These are phyloP conservation scores for Rhizophora apiculata DNA, from an alignment of 345 rosid species.

Conservation along the genomic window DNA sequence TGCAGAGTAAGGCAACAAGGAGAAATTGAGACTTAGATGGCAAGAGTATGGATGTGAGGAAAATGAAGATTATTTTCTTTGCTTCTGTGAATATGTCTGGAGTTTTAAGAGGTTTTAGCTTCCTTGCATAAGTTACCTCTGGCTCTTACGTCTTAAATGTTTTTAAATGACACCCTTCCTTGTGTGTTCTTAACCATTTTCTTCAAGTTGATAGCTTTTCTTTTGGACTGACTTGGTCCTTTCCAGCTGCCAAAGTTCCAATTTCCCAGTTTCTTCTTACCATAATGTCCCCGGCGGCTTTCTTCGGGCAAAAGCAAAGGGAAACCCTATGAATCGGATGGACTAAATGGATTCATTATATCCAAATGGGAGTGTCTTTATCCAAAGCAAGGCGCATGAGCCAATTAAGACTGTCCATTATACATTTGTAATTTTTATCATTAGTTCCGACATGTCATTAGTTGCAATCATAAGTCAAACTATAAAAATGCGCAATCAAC, in stretches of 20 bases:
- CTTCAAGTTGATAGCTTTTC: not conserved
- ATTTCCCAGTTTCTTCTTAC: slow-evolving; percentile 7
- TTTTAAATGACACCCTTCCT: slow-evolving; percentile 14
- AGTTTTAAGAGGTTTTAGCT: slow-evolving; percentile 18
- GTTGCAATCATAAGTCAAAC: too few relatives aligned
- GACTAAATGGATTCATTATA: not conserved
- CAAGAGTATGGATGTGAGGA: slow-evolving; percentile 1
- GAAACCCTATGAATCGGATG: slow-evolving; percentile 29
- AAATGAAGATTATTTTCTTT: slow-evolving; percentile 44
- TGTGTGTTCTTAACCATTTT: slow-evolving; percentile 10
- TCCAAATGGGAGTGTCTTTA: too few relatives aligned
- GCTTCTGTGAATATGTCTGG: slow-evolving; percentile 32
- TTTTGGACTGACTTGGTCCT: slow-evolving; percentile 20
- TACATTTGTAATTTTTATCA: too few relatives aligned
- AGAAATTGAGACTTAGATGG: slow-evolving; percentile 14
- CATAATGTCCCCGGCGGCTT: slow-evolving; percentile 39
- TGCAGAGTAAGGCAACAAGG: not conserved
- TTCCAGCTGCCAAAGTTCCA: slow-evolving; percentile 25
- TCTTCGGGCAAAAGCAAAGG: slow-evolving; percentile 66
- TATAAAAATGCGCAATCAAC: too few relatives aligned
- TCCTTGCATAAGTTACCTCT: slow-evolving; percentile 46
- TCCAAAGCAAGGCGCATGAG: too few relatives aligned
- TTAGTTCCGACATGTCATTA: too few relatives aligned
- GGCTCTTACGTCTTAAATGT: slow-evolving; percentile 22
- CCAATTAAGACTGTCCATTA: not conserved